Evolutionary conservation across 345 rosid genomes (phyloP).

Genomic region (Combretum micranthum): DNA sequence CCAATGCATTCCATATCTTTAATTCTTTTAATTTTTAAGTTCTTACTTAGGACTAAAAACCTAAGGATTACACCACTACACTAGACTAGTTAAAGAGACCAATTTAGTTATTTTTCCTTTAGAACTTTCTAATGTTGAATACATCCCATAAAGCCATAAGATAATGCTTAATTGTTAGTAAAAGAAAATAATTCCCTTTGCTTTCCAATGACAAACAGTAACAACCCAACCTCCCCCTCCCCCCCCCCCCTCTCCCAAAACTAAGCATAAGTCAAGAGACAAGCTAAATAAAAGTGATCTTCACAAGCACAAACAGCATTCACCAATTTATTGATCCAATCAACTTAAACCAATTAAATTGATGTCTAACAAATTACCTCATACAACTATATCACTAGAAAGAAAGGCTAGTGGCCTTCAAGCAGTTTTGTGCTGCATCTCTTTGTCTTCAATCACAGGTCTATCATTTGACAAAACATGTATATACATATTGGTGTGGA

Average conservation of each 20-base stretch:
- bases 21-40: too few species aligned
- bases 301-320: too few species aligned
- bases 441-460: too few species aligned
- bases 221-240: conserved; percentile 80
- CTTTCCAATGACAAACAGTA: conserved; percentile 33
- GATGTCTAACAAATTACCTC: conserved; percentile 36
- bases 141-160: conserved; percentile 15
- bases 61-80: too few species aligned
- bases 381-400: conserved; percentile 90
- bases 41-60: too few species aligned
- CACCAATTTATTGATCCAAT: too few species aligned
- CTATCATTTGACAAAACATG: too few species aligned
- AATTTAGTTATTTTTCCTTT: conserved; percentile 29
- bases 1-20: too few species aligned
- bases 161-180: conserved; percentile 20
- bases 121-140: conserved; percentile 12
- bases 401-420: conserved; percentile 98
- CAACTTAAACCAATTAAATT: neutral
- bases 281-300: neutral
- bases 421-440: conserved; percentile 96
- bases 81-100: conserved; percentile 61
- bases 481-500: too few species aligned
- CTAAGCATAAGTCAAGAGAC: conserved; percentile 20
- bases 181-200: conserved; percentile 47
- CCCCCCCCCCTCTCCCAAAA: too few species aligned